These are phyloP conservation scores for Eimeria acervulina DNA, from an alignment of 169 alveolate species.

Conservation along the genomic window DNA sequence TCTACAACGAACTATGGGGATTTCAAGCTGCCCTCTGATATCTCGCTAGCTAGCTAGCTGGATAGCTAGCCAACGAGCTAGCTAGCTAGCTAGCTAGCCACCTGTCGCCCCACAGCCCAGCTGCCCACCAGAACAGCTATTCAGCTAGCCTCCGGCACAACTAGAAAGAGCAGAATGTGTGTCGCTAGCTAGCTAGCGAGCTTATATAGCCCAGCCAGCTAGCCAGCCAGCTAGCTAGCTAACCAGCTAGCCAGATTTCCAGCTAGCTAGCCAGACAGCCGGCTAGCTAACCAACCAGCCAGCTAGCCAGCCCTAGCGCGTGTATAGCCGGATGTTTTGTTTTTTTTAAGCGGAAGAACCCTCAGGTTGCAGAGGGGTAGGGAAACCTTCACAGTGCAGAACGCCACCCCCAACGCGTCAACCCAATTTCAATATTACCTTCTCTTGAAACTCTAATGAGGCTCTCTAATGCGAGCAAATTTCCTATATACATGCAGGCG, in stretches of 20 bases:
- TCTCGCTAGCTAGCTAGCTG: neutral
- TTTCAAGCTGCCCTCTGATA: conserved; percentile 34
- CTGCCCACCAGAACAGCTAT: neutral
- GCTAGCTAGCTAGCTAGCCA: neutral
- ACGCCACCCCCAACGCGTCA: neutral
- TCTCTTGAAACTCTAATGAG: too few relatives aligned
- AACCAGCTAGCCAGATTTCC: neutral
- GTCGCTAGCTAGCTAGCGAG: neutral
- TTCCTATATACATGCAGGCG: too few relatives aligned
- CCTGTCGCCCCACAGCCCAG: neutral
- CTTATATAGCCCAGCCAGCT: neutral
- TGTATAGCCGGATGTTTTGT: neutral
- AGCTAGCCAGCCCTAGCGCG: neutral
- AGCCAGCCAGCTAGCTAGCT: neutral
- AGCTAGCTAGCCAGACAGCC: neutral
- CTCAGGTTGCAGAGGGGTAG: neutral
- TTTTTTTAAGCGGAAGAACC: neutral
- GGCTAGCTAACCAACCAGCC: too few relatives aligned
- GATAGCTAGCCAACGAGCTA: conserved; percentile 46
- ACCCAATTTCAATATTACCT: neutral
- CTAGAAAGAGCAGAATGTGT: neutral
- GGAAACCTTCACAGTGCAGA: too few relatives aligned
- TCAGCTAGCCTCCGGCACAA: neutral
- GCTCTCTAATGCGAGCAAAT: too few relatives aligned
- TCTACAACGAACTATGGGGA: conserved; percentile 60